Base-by-base conservation (phyloP, 106 monocot genomes). In the Acorus gramineus region DNA sequence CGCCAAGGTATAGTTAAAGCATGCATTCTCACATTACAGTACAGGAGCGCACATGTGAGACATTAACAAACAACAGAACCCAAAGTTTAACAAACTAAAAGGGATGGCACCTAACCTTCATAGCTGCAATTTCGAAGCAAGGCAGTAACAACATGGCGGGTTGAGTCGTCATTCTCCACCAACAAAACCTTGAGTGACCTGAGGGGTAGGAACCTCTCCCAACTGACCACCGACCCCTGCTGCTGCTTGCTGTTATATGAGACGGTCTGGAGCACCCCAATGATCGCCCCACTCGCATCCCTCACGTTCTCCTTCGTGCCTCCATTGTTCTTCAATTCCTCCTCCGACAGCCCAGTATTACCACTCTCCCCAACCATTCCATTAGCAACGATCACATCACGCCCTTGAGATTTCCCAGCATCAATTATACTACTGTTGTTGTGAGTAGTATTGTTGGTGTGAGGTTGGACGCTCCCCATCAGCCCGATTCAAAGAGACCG, bases 161-260 rank as follows among this genome's bases (percentile, higher is more conserved):
- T 96, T 12, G 78, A 96, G 70, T 96, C 82, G 63, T 96, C 96
- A 82, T 82, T 85, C 76, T 96, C 96, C 69, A 96, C 96, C 2
- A 96, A 74, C 52, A 96, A 74, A 63, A 96, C 87, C 55, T 85
- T 90, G 42, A 91, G 71, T 13, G 82, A 80, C 72, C 79, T 77
- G 10, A 91, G 65, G 28, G 96, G 96, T 65, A 96, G 85, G 81
- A 96, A 87, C 56, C 76, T 87, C 59, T 96, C 96, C 96, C 96
- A 96, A 1, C 44, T 66, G 6, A 96, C 58, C 58, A 71, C 44
- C 0, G 82, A 71, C 58, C 62, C 82, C 2, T 52, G 57, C 46
- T 62, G 75, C 48, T 52, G 70, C 60, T 46, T 72, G 77, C 2
- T n/a, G 55, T 14, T 46, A 55, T 14, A 6, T 54, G 51, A 51